Evolutionary conservation across 1,284 basidiomycete genomes (phyloP), one percentile per base, ranked within the genome.

Genomic region (Heterobasidion irregulare): DNA sequence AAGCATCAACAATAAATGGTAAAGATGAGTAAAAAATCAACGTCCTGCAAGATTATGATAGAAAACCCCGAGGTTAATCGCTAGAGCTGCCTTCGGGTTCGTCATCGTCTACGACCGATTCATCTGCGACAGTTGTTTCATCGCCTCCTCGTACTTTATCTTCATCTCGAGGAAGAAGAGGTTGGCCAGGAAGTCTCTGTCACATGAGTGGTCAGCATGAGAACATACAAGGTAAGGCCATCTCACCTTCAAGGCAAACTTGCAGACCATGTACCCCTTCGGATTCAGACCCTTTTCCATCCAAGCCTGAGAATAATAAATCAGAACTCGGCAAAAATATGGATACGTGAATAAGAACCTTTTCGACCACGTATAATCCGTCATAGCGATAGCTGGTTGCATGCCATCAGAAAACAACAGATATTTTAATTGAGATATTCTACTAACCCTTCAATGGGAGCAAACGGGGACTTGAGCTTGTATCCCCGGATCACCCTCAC

Each of bases 401-500:
- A 41, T 48, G 7, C 41, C 18, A 45, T 43, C 18, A 34, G 41
- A 35, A 53, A 9, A 48, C 2, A 8, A 34, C 2, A 47, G 10
- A 45, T 18, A 7, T n/a, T 47, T 26, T 5, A 26, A 5, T 26
- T 44, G 47, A 47, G 45, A 59, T 53, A 19, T 26, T 13, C 10
- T n/a, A 58, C 71, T 52, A 59, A 85, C 83, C 88, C 89, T 74
- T 88, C 83, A 32, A 70, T 74, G 10, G 89, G 89, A 9, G 85
- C 87, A 61, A 82, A 92, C 13, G 70, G 69, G 0, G 86, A 88
- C 16, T 69, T 65, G n/a, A 82, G 70, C 65, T 94, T 94, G 75
- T 69, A 93, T 0, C 91, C 92, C 32, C 92, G 79, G 55, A 94
- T 84, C 2, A 94, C 90, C 13, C 92, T 78, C 9, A 94, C 75